Evolutionary conservation across 768 basidiomycete genomes (phyloP).

Genomic region (Russula emetica): DNA sequence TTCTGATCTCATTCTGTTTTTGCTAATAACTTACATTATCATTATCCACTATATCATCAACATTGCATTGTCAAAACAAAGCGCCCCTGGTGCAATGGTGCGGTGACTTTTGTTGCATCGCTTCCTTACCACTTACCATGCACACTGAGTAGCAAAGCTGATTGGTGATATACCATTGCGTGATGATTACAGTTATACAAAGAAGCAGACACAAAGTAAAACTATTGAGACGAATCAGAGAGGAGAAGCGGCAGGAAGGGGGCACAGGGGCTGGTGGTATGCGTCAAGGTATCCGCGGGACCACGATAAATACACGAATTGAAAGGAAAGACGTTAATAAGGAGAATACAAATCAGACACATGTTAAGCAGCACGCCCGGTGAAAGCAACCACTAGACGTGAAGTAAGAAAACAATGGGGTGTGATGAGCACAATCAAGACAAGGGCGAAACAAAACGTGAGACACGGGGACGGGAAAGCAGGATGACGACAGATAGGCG

Average conservation of each 20-base stretch:
- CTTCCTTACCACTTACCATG: background rate
- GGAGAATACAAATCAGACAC: slow-evolving; percentile 16
- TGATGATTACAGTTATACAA: slow-evolving; percentile 26
- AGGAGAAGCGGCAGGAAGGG: background rate
- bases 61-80: background rate
- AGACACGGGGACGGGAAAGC: slow-evolving; percentile 4
- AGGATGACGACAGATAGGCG: slow-evolving; percentile 5
- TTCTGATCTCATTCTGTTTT: too few species aligned
- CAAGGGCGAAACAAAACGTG: slow-evolving; percentile 1
- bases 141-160: background rate
- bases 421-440: slow-evolving; percentile 13
- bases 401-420: slow-evolving; percentile 9
- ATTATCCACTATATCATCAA: too few species aligned
- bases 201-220: slow-evolving; percentile 21
- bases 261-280: slow-evolving; percentile 2
- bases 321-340: slow-evolving; percentile 10
- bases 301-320: slow-evolving; percentile 25
- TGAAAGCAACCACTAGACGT: slow-evolving; percentile 3
- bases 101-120: background rate
- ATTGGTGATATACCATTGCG: slow-evolving; percentile 20
- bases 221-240: slow-evolving; percentile 17
- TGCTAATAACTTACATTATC: too few species aligned
- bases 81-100: background rate
- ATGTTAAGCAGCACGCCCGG: background rate
- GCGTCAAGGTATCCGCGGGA: slow-evolving; percentile 24